Base-by-base conservation (phyloP, 257 asterid species). In the Forsythia viridissima region DNA sequence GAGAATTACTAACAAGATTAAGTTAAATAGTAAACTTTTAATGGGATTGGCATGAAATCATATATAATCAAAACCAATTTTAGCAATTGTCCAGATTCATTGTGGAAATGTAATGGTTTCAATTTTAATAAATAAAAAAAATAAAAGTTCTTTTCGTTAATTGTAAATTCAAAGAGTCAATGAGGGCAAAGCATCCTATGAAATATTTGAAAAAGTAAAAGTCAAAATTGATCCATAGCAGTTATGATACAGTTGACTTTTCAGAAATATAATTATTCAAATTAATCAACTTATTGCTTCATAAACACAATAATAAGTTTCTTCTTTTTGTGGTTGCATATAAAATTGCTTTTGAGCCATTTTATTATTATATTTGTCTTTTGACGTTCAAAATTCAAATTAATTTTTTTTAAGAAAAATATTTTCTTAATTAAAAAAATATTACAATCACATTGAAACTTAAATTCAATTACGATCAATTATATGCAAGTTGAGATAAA, bases 231-330 rank as follows among this genome's bases (percentile, higher is more conserved):
- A 74, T 76, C 75, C 10, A 24, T 59, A 74, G 81, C 38, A 40
- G 81, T 65, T 81, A 75, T 72, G 52, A 40, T 7, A 68, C 68
- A 65, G 55, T 30, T 66, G 81, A 77, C 68, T 66, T 52, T 39
- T 11, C 37, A 37, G 16, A 55, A 13, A 37, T 40, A 61, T 24
- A 65, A 61, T 41, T 21, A 76, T n/a, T 76, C 55, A 61, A n/a
- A 24, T 21, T 40, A 36, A 76, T 71, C 40, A 44, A 44, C 76
- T 77, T 72, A 34, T 11, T 66, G 85, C 43, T 74, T 76, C 67
- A 18, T 70, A 70, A 55, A 30, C 41, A 70, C 46, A 63, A 30
- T 30, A 30, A 30, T 30, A 30, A 30, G 15, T 43, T 43, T 43
- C 51, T 43, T 43, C 15, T 43, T 43, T 43, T 10, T 10, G 51